phyloP scores from a whole-genome alignment of 2,329 filamentous ascomycete genomes.

The Colletotrichum lindemuthianum region DNA sequence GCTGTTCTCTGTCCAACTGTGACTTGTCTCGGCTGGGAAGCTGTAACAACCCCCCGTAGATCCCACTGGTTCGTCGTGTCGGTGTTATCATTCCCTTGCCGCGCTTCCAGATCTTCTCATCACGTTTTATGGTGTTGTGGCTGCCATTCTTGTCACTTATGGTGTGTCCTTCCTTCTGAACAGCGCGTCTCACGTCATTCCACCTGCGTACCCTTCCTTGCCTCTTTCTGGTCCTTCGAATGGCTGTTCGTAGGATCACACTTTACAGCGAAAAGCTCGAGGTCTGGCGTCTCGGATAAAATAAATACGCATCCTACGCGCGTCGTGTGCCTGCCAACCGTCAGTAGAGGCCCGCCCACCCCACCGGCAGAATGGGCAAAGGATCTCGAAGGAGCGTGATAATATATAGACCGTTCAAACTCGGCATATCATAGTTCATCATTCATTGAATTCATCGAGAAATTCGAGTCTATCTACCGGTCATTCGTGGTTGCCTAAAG shows the following conservation, averaged over 20 bases:
- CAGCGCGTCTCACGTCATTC: not conserved
- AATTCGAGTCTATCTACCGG: too few relatives aligned
- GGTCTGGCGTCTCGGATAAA: not conserved
- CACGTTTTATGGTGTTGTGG: not conserved
- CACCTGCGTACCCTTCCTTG: not conserved
- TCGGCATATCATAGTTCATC: not conserved
- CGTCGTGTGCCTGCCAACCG: too few relatives aligned
- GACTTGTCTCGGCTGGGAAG: not conserved
- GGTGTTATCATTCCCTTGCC: not conserved
- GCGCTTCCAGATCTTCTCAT: not conserved
- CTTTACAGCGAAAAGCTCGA: not conserved
- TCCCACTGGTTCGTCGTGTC: not conserved
- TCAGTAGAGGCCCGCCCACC: too few relatives aligned
- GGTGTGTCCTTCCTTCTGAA: not conserved
- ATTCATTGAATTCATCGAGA: not conserved
- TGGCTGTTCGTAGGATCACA: not conserved
- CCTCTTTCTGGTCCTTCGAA: not conserved
- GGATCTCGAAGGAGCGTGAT: not conserved
- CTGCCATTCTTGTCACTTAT: not conserved
- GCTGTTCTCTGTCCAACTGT: not conserved
- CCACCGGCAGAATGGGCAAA: not conserved
- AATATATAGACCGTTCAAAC: not conserved
- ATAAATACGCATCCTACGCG: not conserved
- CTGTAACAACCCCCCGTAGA: not conserved
- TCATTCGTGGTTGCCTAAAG: too few relatives aligned